These are phyloP conservation scores for Colletotrichum godetiae DNA, from an alignment of 2,329 filamentous ascomycete genomes.

Conservation along the genomic window DNA sequence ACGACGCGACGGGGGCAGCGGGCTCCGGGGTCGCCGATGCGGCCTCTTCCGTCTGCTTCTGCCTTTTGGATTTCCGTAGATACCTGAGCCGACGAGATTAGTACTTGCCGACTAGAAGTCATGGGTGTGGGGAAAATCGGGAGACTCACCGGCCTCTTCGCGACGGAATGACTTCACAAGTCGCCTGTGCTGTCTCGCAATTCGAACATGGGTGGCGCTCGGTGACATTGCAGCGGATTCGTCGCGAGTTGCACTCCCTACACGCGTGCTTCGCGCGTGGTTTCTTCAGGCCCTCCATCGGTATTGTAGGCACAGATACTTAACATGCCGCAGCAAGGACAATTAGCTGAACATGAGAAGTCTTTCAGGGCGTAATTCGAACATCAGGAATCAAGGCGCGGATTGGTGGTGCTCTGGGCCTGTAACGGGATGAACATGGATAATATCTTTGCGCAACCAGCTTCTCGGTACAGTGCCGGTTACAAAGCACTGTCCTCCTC, in stretches of 20 bases:
- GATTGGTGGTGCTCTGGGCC: not conserved
- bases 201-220: constrained; percentile 38
- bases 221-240: constrained; percentile 38
- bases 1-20: not conserved
- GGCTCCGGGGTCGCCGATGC: constrained; percentile 10
- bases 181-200: constrained; percentile 31
- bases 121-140: not conserved
- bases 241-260: constrained; percentile 38
- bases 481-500: not conserved
- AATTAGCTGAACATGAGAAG: not conserved
- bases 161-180: constrained; percentile 37
- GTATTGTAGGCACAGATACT: not conserved
- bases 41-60: not conserved
- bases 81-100: constrained; percentile 24
- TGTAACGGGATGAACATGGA: not conserved
- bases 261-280: constrained; percentile 39
- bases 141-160: constrained; percentile 30
- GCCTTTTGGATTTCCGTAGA: constrained; percentile 31
- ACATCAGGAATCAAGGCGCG: not conserved
- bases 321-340: not conserved
- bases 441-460: not conserved
- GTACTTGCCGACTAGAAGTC: not conserved
- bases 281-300: constrained; percentile 25
- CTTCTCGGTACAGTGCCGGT: not conserved
- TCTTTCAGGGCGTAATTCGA: not conserved